Evolutionary conservation across 2,329 filamentous ascomycete genomes (phyloP).

Genomic region (Colletotrichum acutatum): DNA sequence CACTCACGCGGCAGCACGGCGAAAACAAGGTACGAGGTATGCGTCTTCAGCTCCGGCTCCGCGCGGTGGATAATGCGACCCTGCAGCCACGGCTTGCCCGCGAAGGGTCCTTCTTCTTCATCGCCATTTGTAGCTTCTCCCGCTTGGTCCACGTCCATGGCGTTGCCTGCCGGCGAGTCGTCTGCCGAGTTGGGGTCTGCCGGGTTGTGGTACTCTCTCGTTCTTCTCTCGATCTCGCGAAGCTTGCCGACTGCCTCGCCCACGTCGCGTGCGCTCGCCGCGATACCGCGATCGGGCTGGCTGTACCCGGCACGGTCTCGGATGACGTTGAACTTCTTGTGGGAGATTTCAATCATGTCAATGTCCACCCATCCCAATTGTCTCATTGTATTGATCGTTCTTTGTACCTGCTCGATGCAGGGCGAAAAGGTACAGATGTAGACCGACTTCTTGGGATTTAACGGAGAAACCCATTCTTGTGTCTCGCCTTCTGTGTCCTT

Average conservation of each 20-base stretch:
- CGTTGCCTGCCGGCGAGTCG: conserved; percentile 46
- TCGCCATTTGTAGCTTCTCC: conserved; percentile 41
- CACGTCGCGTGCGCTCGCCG: conserved; percentile 77
- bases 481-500: conserved; percentile 23
- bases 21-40: conserved; percentile 97
- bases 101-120: conserved; percentile 39
- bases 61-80: conserved; percentile 83
- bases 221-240: conserved; percentile 76
- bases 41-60: conserved; percentile 91
- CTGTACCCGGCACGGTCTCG: conserved; percentile 83
- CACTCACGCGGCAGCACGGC: conserved; percentile 89
- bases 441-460: conserved; percentile 78
- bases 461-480: conserved; percentile 64
- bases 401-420: conserved; percentile 95
- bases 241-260: conserved; percentile 81
- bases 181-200: conserved; percentile 41
- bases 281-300: conserved; percentile 74
- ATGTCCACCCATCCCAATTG: conserved; percentile 90
- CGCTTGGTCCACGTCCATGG: conserved; percentile 53
- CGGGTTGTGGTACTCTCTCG: conserved; percentile 69
- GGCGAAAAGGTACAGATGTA: conserved; percentile 95
- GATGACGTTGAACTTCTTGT: conserved; percentile 82
- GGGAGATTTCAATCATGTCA: conserved; percentile 89
- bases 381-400: conserved; percentile 84
- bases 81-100: conserved; percentile 73